phyloP scores from a whole-genome alignment of 2,329 filamentous ascomycete genomes.

The Daldinia sp. region DNA sequence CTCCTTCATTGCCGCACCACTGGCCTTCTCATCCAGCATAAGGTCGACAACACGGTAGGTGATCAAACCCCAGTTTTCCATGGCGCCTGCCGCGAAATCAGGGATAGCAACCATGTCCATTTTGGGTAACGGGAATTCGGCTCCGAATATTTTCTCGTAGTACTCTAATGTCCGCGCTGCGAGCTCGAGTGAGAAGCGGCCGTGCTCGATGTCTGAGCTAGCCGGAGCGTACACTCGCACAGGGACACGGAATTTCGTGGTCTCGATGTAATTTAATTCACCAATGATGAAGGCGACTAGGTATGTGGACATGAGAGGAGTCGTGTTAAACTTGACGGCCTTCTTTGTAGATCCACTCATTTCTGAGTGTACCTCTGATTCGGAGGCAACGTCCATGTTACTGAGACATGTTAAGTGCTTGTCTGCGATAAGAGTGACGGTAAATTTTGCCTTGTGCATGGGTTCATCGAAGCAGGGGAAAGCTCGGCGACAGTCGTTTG shows the following conservation, averaged over 20 bases:
- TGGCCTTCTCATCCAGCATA: slow-evolving; percentile 89
- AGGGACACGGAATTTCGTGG: slow-evolving; percentile 87
- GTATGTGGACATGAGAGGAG: slow-evolving; percentile 95
- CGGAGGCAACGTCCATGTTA: slow-evolving; percentile 93
- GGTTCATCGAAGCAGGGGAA: slow-evolving; percentile 98
- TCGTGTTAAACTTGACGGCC: slow-evolving; percentile 90
- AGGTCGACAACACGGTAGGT: slow-evolving; percentile 94
- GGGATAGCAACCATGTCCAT: slow-evolving; percentile 98
- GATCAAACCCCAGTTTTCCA: slow-evolving; percentile 98
- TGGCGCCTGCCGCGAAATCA: slow-evolving; percentile 93
- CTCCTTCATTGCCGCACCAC: slow-evolving; percentile 88
- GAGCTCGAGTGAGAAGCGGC: slow-evolving; percentile 87
- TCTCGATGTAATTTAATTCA: slow-evolving; percentile 93
- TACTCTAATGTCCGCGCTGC: slow-evolving; percentile 90
- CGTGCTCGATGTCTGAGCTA: slow-evolving; percentile 88
- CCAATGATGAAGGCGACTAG: slow-evolving; percentile 93
- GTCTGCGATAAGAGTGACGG: slow-evolving; percentile 88
- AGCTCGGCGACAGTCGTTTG: slow-evolving; percentile 89
- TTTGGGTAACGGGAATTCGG: slow-evolving; percentile 86
- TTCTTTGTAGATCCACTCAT: slow-evolving; percentile 74
- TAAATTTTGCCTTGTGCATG: slow-evolving; percentile 90
- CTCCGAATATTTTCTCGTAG: slow-evolving; percentile 94
- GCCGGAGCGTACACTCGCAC: slow-evolving; percentile 94
- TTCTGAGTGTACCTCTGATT: slow-evolving; percentile 74
- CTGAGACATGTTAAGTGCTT: slow-evolving; percentile 90